phyloP scores from a whole-genome alignment of 2,329 filamentous ascomycete species.

The Hymenoscyphus fructigenus region DNA sequence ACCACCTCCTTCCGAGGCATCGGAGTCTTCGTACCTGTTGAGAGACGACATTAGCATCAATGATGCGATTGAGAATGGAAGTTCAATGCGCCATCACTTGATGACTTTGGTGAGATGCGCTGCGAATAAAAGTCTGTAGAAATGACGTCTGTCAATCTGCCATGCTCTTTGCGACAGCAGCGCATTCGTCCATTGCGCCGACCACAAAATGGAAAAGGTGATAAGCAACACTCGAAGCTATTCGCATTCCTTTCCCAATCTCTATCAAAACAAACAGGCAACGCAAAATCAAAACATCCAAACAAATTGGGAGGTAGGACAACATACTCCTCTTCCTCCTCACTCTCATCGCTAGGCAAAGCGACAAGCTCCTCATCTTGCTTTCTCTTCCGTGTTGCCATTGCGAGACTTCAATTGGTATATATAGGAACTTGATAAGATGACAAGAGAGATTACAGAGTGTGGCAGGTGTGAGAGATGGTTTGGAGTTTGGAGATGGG shows the following conservation, averaged over 20 bases:
- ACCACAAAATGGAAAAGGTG: not conserved
- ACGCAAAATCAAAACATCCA: not conserved
- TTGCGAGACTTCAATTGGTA: constrained; percentile 10
- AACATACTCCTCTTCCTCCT: constrained; percentile 36
- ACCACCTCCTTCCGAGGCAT: constrained; percentile 27
- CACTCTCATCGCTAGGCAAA: constrained; percentile 32
- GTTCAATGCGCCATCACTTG: not conserved
- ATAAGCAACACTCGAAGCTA: not conserved
- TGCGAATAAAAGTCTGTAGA: not conserved
- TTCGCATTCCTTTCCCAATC: not conserved
- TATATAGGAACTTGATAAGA: not conserved
- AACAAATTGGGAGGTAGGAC: not conserved
- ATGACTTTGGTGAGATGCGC: not conserved
- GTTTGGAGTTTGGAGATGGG: constrained; percentile 1
- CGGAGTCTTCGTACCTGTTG: constrained; percentile 37
- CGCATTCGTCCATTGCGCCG: constrained; percentile 4
- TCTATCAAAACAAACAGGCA: not conserved
- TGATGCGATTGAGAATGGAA: not conserved
- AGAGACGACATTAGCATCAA: constrained; percentile 17
- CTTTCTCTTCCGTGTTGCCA: constrained; percentile 33
- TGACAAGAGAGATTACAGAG: not conserved
- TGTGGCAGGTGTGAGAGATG: not conserved
- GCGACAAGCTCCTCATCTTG: constrained; percentile 35
- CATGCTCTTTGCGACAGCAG: not conserved
- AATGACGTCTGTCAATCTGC: not conserved